A percentile compares a stretch with the other conserved stretches of the same genome.
These are phyloP conservation scores for Entophlyctis helioformis DNA, from an alignment of 192 early-diverging fungal species.

Conservation along the genomic window DNA sequence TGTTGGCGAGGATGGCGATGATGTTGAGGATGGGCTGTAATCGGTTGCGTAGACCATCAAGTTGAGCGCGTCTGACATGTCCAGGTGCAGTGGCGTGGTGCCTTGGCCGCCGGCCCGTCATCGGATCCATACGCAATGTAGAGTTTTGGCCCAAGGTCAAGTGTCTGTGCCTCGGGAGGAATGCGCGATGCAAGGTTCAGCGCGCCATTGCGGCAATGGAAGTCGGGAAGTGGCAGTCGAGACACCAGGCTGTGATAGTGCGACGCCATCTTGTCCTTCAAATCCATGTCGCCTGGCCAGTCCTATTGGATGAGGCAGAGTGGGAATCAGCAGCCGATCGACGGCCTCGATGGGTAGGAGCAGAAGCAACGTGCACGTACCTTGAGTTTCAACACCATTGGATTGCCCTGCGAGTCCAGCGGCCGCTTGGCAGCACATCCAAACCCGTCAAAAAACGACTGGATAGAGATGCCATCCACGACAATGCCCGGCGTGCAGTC, in stretches of 20 bases:
- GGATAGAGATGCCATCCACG: slow-evolving; percentile 11
- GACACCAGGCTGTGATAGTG: slow-evolving; percentile 44
- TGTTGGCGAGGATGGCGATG: not conserved
- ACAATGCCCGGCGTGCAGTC: slow-evolving; percentile 26
- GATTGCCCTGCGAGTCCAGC: not conserved
- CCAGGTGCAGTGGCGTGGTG: slow-evolving; percentile 65
- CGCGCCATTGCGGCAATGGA: slow-evolving; percentile 35
- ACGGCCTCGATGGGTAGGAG: not conserved
- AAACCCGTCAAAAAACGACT: slow-evolving; percentile 38
- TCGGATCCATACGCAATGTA: slow-evolving; percentile 56
- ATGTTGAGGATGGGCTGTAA: not conserved
- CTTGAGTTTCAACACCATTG: slow-evolving; percentile 14
- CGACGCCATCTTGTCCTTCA: slow-evolving; percentile 32
- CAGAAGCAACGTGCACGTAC: not conserved
- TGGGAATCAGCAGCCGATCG: not conserved
- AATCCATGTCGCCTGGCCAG: slow-evolving; percentile 53
- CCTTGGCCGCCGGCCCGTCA: slow-evolving; percentile 30
- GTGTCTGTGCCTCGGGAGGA: slow-evolving; percentile 37
- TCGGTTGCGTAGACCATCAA: slow-evolving; percentile 47
- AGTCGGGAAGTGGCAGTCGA: slow-evolving; percentile 40
- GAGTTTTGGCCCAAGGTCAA: slow-evolving; percentile 67
- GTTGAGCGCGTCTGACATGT: slow-evolving; percentile 71
- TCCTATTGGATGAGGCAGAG: slow-evolving; percentile 24
- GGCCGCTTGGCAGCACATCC: slow-evolving; percentile 16
- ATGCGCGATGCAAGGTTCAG: slow-evolving; percentile 50